Evolutionary conservation across 805 yeast species (phyloP), one percentile per base, ranked within the genome.

Genomic region (Kazachstania kunashirensis): DNA sequence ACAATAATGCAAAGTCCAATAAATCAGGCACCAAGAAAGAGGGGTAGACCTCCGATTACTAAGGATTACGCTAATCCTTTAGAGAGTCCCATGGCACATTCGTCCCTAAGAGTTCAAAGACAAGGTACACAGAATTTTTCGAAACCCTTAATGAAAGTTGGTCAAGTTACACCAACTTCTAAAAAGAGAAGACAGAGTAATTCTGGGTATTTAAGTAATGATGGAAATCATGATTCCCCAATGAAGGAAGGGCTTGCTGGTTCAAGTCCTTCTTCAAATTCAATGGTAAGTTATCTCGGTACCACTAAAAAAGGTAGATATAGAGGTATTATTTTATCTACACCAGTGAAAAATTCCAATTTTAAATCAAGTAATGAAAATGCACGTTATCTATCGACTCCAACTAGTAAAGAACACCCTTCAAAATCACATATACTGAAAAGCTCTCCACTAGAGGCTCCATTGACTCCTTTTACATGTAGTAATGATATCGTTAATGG

Each of bases 1-100:
- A n/a, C n/a, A n/a, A n/a, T n/a, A n/a, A n/a, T n/a, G n/a, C n/a
- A n/a, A n/a, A n/a, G n/a, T n/a, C n/a, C n/a, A n/a, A n/a, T n/a
- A n/a, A n/a, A n/a, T n/a, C n/a, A n/a, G n/a, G n/a, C 14, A n/a
- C 40, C 44, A 6, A 51, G 42, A 36, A 53, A 50, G 29, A 49
- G 64, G 39, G 64, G 64, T 4, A 51, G 64, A 49, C 64, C 64
- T 6, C 56, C 59, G 11, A 50, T 59, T 9, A 49, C 54, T 10
- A 59, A 57, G 40, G 48, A 54, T 19, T 59, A 59, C 31, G 47
- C 49, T 8, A 50, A 58, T 36, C 63, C 63, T 10, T 42, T 57
- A 47, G 50, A 56, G 35, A 50, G 57, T 12, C 64, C 64, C 15
- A 58, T 59, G 62, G 64, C 64, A 4, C 51, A 49, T 17, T 53